These are phyloP conservation scores for Sicyos baderoa DNA, from an alignment of 306 rosid genomes.

Conservation along the genomic window DNA sequence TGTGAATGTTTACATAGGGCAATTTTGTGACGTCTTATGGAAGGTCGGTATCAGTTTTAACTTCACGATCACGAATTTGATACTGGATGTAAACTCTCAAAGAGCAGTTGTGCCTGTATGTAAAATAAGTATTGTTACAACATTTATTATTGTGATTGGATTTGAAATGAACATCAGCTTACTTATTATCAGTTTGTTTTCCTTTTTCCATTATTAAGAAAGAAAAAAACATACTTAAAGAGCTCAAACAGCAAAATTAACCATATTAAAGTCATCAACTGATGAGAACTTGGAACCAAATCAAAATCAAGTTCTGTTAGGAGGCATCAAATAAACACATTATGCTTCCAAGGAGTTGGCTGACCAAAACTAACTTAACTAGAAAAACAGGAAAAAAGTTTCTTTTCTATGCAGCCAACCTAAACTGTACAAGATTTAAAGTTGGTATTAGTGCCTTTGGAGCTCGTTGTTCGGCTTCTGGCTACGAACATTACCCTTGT, in stretches of 20 bases:
- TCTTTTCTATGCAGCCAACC: constrained; percentile 11
- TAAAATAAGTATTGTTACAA: neutral
- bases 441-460: constrained; percentile 28
- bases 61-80: too few relatives aligned
- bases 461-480: constrained; percentile 29
- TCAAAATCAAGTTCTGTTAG: constrained; percentile 2
- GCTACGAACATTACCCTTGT: constrained; percentile 18
- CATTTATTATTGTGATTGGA: neutral
- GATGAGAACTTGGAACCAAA: neutral
- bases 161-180: neutral
- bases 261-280: neutral
- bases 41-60: too few relatives aligned
- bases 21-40: too few relatives aligned
- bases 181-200: neutral
- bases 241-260: neutral
- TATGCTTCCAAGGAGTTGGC: neutral
- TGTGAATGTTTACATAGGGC: constrained; percentile 2
- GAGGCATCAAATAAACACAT: neutral
- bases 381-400: neutral
- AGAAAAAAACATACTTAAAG: neutral
- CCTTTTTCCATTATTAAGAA: neutral
- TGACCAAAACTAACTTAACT: constrained; percentile 6
- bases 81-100: too few relatives aligned
- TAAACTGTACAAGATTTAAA: constrained; percentile 26
- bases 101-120: too few relatives aligned